Evolutionary conservation across 306 rosid species (phyloP).

Genomic region (Leucaena leucocephala): DNA sequence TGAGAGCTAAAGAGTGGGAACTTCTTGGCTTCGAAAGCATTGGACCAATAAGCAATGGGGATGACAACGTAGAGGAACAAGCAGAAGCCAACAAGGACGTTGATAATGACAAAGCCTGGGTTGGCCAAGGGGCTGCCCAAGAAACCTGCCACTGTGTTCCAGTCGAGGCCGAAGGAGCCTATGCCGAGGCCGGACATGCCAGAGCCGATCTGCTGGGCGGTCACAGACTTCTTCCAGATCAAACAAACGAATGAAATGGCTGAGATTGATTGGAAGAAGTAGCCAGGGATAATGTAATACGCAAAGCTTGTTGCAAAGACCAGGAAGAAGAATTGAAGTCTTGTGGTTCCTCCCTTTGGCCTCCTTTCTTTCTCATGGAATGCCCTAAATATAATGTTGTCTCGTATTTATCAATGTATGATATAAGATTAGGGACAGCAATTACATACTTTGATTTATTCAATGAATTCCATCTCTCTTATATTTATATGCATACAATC

Average conservation of each 20-base stretch:
- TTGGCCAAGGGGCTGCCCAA: constrained; percentile 70
- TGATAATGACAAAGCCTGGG: constrained; percentile 73
- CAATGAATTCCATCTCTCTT: too few species aligned
- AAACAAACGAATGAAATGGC: constrained; percentile 64
- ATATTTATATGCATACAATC: too few species aligned
- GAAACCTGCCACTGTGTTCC: constrained; percentile 78
- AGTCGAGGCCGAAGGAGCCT: constrained; percentile 75
- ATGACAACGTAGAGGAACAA: constrained; percentile 45
- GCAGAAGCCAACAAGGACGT: constrained; percentile 61
- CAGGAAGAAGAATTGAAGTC: constrained; percentile 79
- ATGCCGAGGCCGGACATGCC: constrained; percentile 76
- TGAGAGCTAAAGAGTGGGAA: constrained; percentile 74
- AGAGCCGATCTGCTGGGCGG: constrained; percentile 90
- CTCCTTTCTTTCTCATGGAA: constrained; percentile 80
- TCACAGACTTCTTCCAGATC: constrained; percentile 73
- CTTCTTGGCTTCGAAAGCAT: constrained; percentile 66
- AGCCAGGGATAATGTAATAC: constrained; percentile 75
- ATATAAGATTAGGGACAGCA: too few species aligned
- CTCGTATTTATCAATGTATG: background rate
- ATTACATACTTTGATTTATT: too few species aligned
- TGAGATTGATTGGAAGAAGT: constrained; percentile 69
- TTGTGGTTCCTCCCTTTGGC: constrained; percentile 63
- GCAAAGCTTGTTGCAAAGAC: constrained; percentile 66
- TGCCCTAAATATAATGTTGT: constrained; percentile 50
- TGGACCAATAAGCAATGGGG: constrained; percentile 75